Evolutionary conservation across 768 basidiomycete genomes (phyloP), one percentile per base, ranked within the genome.

Genomic region (Sarcodon aspratus): DNA sequence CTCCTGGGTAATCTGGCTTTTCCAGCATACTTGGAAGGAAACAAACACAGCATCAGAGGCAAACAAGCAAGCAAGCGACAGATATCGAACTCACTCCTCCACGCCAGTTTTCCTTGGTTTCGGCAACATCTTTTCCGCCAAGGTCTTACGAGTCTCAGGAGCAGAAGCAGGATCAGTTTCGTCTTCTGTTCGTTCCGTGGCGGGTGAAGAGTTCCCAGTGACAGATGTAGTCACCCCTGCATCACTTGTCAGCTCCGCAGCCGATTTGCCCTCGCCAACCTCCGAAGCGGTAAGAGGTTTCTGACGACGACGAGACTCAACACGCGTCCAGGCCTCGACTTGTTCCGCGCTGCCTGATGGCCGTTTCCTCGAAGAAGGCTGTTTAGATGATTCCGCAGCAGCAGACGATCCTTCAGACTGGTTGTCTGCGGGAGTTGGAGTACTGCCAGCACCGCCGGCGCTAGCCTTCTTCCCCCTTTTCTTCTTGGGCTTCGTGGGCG

Each of bases 321-420:
- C 79, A 48, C 78, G 80, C 17, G 83, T 85, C 85, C 85, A 86
- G 5, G 79, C 79, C 33, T 73, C 69, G 53, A 56, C 3, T 57
- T 45, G 4, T 51, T 49, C 27, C 48, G 49, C 38, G 53, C 51
- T 18, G 56, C 32, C 52, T 46, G 63, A 58, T 12, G 66, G 70
- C 38, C 63, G 61, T 49, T 69, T 69, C 64, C 49, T 63, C 59
- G 57, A 53, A 4, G 52, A 48, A 18, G 34, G 38, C 9, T 52
- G 44, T 27, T 49, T 36, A 9, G 55, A 43, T 11, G 62, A 57
- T 48, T 60, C 63, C 21, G 62, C 52, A 43, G 60, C 54, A 18
- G 60, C 58, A 7, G 61, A 62, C 31, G 61, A 27, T 27, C 21
- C 57, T 36, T 59, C 62, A 34, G 61, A 61, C 48, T 55, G 53